phyloP scores from a whole-genome alignment of 495 filamentous ascomycete genomes.

The Margaritispora aquatica region DNA sequence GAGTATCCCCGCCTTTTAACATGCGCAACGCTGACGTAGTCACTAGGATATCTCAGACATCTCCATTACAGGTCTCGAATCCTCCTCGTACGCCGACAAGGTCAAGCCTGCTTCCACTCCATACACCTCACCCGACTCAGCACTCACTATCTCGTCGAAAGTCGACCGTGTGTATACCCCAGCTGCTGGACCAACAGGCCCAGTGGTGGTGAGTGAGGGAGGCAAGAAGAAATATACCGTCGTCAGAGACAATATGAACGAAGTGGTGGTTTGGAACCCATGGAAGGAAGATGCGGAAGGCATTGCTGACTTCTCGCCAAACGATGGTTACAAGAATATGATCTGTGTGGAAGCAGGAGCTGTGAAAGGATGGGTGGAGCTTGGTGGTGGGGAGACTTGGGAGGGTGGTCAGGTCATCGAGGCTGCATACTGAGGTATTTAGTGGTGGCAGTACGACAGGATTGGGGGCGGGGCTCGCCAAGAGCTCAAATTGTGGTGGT shows the following conservation, averaged over 20 bases:
- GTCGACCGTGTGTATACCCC: conserved; percentile 72
- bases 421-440: background rate
- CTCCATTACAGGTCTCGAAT: conserved; percentile 64
- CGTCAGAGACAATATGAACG: conserved; percentile 69
- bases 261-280: conserved; percentile 97
- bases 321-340: conserved; percentile 87
- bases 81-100: conserved; percentile 75
- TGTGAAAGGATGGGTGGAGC: conserved; percentile 70
- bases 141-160: conserved; percentile 59
- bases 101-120: conserved; percentile 53
- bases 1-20: conserved; percentile 26
- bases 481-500: background rate
- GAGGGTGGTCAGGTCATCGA: conserved; percentile 80
- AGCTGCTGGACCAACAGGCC: conserved; percentile 17
- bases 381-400: conserved; percentile 84
- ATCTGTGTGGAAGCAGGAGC: conserved; percentile 88
- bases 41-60: conserved; percentile 66
- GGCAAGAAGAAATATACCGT: conserved; percentile 62
- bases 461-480: background rate
- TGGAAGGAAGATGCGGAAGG: conserved; percentile 77
- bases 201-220: conserved; percentile 51
- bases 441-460: background rate
- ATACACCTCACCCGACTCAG: conserved; percentile 24
- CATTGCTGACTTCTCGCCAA: conserved; percentile 84
- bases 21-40: background rate